Evolutionary conservation across 441 rosid species (phyloP).

Genomic region (Eugenia klotzschiana): DNA sequence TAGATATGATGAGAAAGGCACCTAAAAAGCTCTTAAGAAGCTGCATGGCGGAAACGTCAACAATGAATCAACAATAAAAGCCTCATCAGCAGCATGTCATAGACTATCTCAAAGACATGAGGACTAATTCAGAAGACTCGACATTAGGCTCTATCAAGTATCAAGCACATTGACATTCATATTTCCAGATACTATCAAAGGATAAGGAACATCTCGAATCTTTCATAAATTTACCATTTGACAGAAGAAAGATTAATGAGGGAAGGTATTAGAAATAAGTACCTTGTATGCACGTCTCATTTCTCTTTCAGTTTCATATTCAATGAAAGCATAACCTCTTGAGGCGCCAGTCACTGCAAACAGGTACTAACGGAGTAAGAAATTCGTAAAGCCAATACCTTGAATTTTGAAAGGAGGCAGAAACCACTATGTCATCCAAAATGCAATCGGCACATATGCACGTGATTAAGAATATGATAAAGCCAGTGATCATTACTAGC

Average conservation of each 20-base stretch:
- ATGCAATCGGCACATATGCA: neutral
- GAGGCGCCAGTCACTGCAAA: conserved; percentile 78
- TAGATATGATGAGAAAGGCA: neutral
- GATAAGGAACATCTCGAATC: neutral
- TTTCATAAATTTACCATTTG: neutral
- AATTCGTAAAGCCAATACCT: neutral
- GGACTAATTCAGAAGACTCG: neutral
- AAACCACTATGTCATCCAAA: neutral
- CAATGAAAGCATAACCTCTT: conserved; percentile 74
- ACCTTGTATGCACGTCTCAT: conserved; percentile 66
- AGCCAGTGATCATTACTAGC: neutral
- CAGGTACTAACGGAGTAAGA: neutral
- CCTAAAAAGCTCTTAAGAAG: neutral
- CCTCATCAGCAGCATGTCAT: neutral
- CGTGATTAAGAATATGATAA: neutral
- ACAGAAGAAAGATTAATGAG: neutral
- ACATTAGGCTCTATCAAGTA: neutral
- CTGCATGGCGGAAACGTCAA: neutral
- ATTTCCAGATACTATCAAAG: neutral
- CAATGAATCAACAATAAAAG: neutral
- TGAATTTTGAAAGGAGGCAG: neutral
- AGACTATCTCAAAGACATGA: neutral
- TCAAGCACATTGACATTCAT: neutral
- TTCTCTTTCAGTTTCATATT: conserved; percentile 20
- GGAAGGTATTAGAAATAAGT: neutral